Evolutionary conservation across 768 basidiomycete genomes (phyloP).

Genomic region (Lactarius vividus): DNA sequence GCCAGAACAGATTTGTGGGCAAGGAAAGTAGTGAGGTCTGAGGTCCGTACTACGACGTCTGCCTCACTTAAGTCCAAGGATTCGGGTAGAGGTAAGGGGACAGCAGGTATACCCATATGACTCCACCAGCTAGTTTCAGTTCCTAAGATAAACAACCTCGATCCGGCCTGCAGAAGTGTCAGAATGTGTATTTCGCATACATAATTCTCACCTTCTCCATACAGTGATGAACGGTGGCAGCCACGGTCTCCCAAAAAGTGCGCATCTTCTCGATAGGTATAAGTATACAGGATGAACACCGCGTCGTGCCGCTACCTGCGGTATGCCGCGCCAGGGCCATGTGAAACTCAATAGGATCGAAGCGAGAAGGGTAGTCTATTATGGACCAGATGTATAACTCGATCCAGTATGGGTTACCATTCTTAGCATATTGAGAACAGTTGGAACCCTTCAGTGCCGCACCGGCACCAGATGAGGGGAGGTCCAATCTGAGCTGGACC

Average conservation of each 20-base stretch:
- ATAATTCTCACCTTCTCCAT: background rate
- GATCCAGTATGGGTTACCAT: background rate
- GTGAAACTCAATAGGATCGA: slow-evolving; percentile 10
- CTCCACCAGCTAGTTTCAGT: background rate
- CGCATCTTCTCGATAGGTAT: background rate
- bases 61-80: background rate
- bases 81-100: slow-evolving; percentile 32
- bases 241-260: background rate
- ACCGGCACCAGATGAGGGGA: background rate
- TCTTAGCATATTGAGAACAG: background rate
- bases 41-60: background rate
- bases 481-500: background rate
- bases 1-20: background rate
- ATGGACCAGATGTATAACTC: background rate
- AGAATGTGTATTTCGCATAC: background rate
- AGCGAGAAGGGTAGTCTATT: background rate
- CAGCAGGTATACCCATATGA: background rate
- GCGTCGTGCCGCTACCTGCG: background rate
- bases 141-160: background rate
- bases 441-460: background rate
- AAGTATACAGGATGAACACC: background rate
- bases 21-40: background rate
- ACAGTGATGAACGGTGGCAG: background rate
- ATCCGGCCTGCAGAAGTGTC: background rate
- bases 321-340: background rate